Percentiles rank a stretch among this genome's conserved stretches.
phyloP scores from a whole-genome alignment of 768 basidiomycete genomes.

The Leccinellum rugosiceps region DNA sequence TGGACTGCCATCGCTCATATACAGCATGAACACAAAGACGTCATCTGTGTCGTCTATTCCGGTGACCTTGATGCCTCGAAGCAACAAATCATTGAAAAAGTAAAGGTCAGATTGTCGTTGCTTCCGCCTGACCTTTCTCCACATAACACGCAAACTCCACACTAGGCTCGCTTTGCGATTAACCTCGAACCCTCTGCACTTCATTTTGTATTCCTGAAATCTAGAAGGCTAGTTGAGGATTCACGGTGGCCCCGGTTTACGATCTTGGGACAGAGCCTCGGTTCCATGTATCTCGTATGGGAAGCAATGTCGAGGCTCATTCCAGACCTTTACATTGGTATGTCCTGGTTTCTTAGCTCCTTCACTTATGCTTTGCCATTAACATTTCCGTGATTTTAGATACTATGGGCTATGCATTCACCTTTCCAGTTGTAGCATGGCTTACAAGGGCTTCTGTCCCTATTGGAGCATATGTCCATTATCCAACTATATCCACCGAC shows the following conservation, averaged over 20 bases:
- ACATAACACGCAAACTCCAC: neutral
- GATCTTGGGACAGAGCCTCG: conserved; percentile 86
- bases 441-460: conserved; percentile 55
- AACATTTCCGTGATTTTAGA: conserved; percentile 46
- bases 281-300: conserved; percentile 79
- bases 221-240: conserved; percentile 74
- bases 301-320: conserved; percentile 78
- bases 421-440: conserved; percentile 71
- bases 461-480: conserved; percentile 91
- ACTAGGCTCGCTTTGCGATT: conserved; percentile 80
- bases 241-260: conserved; percentile 88
- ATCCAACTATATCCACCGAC: conserved; percentile 92
- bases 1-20: conserved; percentile 85
- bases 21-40: conserved; percentile 62
- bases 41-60: conserved; percentile 81
- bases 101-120: conserved; percentile 49
- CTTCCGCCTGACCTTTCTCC: neutral
- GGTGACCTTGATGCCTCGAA: conserved; percentile 84
- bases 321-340: conserved; percentile 91
- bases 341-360: conserved; percentile 13
- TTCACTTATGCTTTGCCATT: neutral
- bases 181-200: conserved; percentile 58
- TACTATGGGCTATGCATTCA: conserved; percentile 98
- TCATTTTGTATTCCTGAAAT: conserved; percentile 78
- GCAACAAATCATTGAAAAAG: conserved; percentile 74